Evolutionary conservation across 2,329 filamentous ascomycete species (phyloP).

Genomic region (Talaromyces funiculosus): DNA sequence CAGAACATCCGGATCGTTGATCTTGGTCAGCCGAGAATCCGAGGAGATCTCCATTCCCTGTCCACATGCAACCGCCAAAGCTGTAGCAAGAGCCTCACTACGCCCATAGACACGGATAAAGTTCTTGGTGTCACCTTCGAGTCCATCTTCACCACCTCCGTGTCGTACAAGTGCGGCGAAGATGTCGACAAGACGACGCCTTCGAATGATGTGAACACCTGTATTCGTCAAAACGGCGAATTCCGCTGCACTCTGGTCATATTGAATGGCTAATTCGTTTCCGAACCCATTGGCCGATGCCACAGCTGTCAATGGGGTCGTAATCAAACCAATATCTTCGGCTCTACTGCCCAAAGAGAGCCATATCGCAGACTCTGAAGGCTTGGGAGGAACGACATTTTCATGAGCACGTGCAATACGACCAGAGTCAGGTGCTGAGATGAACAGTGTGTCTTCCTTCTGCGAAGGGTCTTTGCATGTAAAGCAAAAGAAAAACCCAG

Average conservation of each 20-base stretch:
- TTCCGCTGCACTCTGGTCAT: conserved; percentile 74
- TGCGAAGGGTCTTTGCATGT: conserved; percentile 58
- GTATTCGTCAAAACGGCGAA: conserved; percentile 88
- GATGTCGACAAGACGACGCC: conserved; percentile 81
- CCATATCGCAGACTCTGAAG: conserved; percentile 75
- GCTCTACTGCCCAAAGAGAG: conserved; percentile 67
- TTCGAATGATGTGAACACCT: conserved; percentile 78
- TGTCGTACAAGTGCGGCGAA: conserved; percentile 77
- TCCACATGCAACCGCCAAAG: conserved; percentile 88
- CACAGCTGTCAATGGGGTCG: conserved; percentile 64
- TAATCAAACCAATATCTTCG: conserved; percentile 73
- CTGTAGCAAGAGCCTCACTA: conserved; percentile 81
- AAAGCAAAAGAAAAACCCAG: conserved; percentile 88
- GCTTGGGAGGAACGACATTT: conserved; percentile 53
- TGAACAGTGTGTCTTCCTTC: conserved; percentile 65
- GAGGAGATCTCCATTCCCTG: conserved; percentile 76
- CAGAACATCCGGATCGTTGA: conserved; percentile 77
- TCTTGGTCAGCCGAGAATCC: conserved; percentile 62
- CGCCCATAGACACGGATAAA: conserved; percentile 84
- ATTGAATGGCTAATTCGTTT: conserved; percentile 95
- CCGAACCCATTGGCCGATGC: conserved; percentile 72
- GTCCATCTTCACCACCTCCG: conserved; percentile 63
- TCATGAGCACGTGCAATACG: conserved; percentile 60
- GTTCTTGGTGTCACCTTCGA: conserved; percentile 74
- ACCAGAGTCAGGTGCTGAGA: conserved; percentile 81